A percentile compares a stretch with the other conserved stretches of the same genome.
Conservation (phyloP, 2,329 filamentous ascomycete genomes). For the Arthroderma sp. region DNA sequence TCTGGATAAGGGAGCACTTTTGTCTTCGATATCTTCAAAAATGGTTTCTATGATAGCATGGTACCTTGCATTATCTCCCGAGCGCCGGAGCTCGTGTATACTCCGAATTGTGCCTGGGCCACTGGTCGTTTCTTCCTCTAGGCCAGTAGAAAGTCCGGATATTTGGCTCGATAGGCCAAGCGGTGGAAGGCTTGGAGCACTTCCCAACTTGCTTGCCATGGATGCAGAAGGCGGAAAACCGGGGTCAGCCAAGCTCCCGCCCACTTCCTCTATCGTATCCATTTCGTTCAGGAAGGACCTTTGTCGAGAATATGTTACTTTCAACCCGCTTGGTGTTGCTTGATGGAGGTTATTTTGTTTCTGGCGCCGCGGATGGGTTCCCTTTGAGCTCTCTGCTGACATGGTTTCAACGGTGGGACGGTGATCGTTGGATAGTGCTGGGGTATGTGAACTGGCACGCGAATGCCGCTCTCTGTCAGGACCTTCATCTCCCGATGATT, state of each 20-base stretch:
- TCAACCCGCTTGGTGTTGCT: conserved; percentile 27
- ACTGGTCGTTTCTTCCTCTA: conserved; percentile 35
- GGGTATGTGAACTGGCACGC: not conserved
- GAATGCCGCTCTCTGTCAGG: not conserved
- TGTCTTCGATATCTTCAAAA: conserved; percentile 47
- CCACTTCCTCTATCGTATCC: conserved; percentile 16
- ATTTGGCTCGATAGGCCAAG: not conserved
- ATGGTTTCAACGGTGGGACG: not conserved
- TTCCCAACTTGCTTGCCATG: not conserved
- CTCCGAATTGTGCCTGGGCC: conserved; percentile 36
- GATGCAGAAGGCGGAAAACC: conserved; percentile 1
- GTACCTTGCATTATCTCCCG: conserved; percentile 47
- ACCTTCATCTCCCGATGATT: not conserved
- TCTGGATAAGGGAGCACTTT: conserved; percentile 34
- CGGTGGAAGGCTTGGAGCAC: not conserved
- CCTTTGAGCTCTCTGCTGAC: not conserved
- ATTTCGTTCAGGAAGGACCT: conserved; percentile 49
- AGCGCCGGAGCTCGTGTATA: conserved; percentile 50
- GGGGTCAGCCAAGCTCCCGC: conserved; percentile 1
- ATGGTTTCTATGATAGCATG: conserved; percentile 44
- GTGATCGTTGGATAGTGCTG: not conserved
- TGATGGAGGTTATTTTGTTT: not conserved
- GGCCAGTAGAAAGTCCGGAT: conserved; percentile 23
- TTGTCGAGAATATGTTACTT: conserved; percentile 47
- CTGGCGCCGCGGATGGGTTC: not conserved